Evolutionary conservation across 495 filamentous ascomycete species (phyloP).

Genomic region (Aspergillus steynii): DNA sequence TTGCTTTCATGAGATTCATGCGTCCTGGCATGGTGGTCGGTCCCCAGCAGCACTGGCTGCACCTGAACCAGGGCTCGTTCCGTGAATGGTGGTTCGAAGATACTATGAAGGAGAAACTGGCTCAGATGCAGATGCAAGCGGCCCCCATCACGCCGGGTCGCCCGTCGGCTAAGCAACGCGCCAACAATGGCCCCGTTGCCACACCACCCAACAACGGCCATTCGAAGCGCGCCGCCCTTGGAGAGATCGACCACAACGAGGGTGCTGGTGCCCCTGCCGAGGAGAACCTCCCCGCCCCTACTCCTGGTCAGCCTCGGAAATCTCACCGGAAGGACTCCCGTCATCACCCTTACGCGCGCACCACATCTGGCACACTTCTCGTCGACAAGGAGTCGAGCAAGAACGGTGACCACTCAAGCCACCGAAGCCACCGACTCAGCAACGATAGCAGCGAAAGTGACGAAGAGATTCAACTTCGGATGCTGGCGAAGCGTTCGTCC

Average conservation of each 20-base stretch:
- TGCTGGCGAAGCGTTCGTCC: conserved; percentile 63
- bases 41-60: conserved; percentile 99
- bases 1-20: conserved; percentile 99
- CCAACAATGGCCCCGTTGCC: conserved; percentile 62
- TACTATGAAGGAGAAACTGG: conserved; percentile 66
- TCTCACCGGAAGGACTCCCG: conserved; percentile 63
- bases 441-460: conserved; percentile 66
- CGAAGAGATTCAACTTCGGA: conserved; percentile 72
- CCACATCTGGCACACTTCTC: conserved; percentile 40
- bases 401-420: conserved; percentile 42
- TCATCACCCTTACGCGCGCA: conserved; percentile 55
- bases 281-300: conserved; percentile 89
- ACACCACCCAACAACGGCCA: conserved; percentile 80
- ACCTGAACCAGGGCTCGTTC: conserved; percentile 94
- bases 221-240: conserved; percentile 77
- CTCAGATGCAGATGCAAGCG: conserved; percentile 41
- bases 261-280: conserved; percentile 57
- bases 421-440: conserved; percentile 35
- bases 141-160: conserved; percentile 79
- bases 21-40: conserved; percentile 98
- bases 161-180: conserved; percentile 51
- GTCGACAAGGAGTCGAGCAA: conserved; percentile 35
- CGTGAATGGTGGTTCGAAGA: conserved; percentile 98
- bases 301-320: conserved; percentile 94
- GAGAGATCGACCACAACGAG: conserved; percentile 85